phyloP scores from a whole-genome alignment of 78 protist species.

The Neovahlkampfia damariscottae region DNA sequence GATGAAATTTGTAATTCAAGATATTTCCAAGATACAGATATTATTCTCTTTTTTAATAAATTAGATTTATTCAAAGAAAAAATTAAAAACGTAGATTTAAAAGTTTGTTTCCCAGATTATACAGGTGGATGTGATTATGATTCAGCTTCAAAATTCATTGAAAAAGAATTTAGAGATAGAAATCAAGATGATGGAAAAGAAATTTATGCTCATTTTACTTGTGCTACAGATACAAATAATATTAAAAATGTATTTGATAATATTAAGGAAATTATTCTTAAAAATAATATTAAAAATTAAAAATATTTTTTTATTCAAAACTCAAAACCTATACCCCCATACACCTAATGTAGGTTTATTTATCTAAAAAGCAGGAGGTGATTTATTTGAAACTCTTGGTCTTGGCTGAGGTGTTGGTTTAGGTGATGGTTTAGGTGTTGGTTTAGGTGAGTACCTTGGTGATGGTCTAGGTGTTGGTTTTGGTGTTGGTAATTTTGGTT shows the following conservation, averaged over 20 bases:
- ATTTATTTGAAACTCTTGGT: too few species aligned
- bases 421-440: too few species aligned
- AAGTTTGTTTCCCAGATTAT: constrained; percentile 64
- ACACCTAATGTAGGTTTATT: too few species aligned
- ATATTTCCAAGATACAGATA: constrained; percentile 77
- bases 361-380: too few species aligned
- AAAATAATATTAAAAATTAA: background rate
- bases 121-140: constrained; percentile 38
- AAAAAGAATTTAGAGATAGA: constrained; percentile 26
- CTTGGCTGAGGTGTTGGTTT: too few species aligned
- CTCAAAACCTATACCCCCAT: too few species aligned
- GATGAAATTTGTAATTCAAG: constrained; percentile 75
- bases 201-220: constrained; percentile 70
- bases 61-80: constrained; percentile 68
- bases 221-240: constrained; percentile 81
- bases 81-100: constrained; percentile 37
- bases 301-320: background rate
- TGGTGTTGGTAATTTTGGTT: too few species aligned
- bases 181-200: constrained; percentile 29
- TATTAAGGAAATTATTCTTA: background rate
- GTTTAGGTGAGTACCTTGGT: too few species aligned
- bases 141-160: constrained; percentile 30
- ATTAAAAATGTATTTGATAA: constrained; percentile 54
- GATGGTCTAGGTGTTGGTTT: too few species aligned
- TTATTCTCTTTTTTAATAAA: constrained; percentile 89